Conservation (phyloP, 768 basidiomycete genomes). For the Gloeophyllum trabeum region DNA sequence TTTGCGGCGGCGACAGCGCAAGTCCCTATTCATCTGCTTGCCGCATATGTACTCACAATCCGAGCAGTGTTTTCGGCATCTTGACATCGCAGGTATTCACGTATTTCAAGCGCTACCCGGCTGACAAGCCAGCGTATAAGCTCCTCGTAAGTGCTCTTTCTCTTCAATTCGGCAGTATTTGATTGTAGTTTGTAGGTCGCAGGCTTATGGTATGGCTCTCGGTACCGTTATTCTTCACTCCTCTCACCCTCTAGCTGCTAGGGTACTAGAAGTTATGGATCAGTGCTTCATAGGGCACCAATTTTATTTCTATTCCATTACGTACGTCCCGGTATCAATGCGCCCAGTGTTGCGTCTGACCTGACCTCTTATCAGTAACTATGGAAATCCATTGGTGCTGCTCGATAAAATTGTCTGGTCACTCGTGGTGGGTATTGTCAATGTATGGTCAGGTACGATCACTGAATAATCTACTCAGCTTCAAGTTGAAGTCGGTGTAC, state of each 20-base stretch:
- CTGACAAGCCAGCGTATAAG: conserved; percentile 41
- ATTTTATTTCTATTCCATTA: conserved; percentile 42
- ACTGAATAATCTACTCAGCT: too few relatives aligned
- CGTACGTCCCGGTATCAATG: conserved; percentile 31
- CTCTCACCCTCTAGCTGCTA: conserved; percentile 11
- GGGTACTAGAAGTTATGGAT: conserved; percentile 35
- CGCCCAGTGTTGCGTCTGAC: too few relatives aligned
- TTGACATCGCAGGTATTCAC: conserved; percentile 40
- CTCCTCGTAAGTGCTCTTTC: conserved; percentile 27
- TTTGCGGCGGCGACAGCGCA: conserved; percentile 35
- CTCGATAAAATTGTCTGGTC: too few relatives aligned
- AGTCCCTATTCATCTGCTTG: conserved; percentile 6
- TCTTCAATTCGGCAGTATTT: background rate
- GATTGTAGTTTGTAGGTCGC: conserved; percentile 15
- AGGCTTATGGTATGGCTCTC: conserved; percentile 18
- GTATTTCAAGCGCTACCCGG: conserved; percentile 44
- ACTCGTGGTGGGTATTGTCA: conserved; percentile 12
- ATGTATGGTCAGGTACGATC: too few relatives aligned
- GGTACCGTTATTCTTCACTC: background rate
- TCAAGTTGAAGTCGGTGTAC: conserved; percentile 16
- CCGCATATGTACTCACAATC: conserved; percentile 11
- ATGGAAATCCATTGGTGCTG: conserved; percentile 12
- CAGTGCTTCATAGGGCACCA: conserved; percentile 39
- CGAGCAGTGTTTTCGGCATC: conserved; percentile 36
- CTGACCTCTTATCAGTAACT: conserved; percentile 13